phyloP scores from a whole-genome alignment of 2,329 filamentous ascomycete species.

The Colletotrichum coccodes region DNA sequence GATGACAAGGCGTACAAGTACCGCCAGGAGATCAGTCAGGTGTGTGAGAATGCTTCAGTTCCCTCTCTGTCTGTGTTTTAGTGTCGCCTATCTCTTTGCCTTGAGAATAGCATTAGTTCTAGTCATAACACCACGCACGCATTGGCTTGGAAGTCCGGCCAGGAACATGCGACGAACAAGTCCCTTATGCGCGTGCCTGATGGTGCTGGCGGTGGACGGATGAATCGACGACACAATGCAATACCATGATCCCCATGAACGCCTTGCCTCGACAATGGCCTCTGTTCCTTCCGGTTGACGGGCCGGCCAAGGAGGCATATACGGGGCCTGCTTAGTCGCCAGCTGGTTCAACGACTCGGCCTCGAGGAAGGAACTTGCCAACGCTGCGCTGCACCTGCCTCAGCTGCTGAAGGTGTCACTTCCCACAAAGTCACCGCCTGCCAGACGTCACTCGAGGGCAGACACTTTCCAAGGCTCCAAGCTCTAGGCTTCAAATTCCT shows the following conservation, averaged over 20 bases:
- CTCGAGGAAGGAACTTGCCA: background rate
- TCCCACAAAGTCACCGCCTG: background rate
- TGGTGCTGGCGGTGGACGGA: background rate
- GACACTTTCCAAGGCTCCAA: background rate
- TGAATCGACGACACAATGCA: background rate
- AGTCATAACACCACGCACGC: background rate
- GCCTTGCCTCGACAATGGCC: background rate
- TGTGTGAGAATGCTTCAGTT: constrained; percentile 52
- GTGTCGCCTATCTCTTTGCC: background rate
- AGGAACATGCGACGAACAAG: background rate
- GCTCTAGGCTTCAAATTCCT: too few species aligned
- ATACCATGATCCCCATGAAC: background rate
- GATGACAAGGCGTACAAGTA: constrained; percentile 81
- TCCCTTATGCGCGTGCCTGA: background rate
- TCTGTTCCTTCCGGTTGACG: background rate
- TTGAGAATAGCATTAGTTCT: background rate
- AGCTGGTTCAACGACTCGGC: background rate
- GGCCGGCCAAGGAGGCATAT: background rate
- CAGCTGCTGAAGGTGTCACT: background rate
- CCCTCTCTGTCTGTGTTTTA: background rate
- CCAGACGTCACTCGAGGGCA: background rate
- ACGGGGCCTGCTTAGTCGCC: background rate
- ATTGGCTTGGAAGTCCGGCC: background rate
- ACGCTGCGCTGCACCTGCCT: background rate
- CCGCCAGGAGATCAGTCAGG: constrained; percentile 98